Evolutionary conservation across 1,139 yeast species (phyloP).

Genomic region (Saccharomyces hybrid): DNA sequence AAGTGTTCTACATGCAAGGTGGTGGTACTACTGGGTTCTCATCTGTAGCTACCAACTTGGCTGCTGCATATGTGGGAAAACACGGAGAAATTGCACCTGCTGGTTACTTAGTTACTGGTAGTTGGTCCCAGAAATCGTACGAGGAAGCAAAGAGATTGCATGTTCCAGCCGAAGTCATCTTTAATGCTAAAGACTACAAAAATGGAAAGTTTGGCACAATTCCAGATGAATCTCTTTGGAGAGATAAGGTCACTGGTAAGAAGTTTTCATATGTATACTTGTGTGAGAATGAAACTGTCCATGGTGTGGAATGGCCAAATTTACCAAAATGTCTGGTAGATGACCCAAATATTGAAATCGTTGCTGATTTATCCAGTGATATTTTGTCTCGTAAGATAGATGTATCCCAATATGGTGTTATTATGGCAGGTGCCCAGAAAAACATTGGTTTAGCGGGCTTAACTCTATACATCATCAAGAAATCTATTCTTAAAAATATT

Average conservation of each 20-base stretch:
- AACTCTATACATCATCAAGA: slow-evolving; percentile 82
- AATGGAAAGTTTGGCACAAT: slow-evolving; percentile 57
- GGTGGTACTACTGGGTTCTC: slow-evolving; percentile 97
- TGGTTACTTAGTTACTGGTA: slow-evolving; percentile 84
- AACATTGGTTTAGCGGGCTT: slow-evolving; percentile 95
- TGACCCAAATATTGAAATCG: slow-evolving; percentile 59
- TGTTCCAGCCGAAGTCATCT: slow-evolving; percentile 60
- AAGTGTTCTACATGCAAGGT: slow-evolving; percentile 90
- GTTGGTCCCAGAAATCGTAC: slow-evolving; percentile 83
- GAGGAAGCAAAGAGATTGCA: slow-evolving; percentile 87
- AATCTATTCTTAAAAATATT: slow-evolving; percentile 51
- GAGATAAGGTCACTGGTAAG: slow-evolving; percentile 35
- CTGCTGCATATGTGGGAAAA: slow-evolving; percentile 61
- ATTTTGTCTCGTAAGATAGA: slow-evolving; percentile 76
- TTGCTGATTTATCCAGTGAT: slow-evolving; percentile 92
- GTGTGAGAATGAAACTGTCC: slow-evolving; percentile 94
- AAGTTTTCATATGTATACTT: slow-evolving; percentile 76
- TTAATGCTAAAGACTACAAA: slow-evolving; percentile 48
- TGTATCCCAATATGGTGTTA: slow-evolving; percentile 74
- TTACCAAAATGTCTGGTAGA: slow-evolving; percentile 51
- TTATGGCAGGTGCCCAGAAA: slow-evolving; percentile 96
- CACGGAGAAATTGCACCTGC: slow-evolving; percentile 70
- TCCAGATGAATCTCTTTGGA: slow-evolving; percentile 64
- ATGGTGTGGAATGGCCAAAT: slow-evolving; percentile 76
- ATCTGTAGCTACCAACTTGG: slow-evolving; percentile 71